These are phyloP conservation scores for Pyracantha coccinea DNA, from an alignment of 331 rosid species.

Conservation along the genomic window DNA sequence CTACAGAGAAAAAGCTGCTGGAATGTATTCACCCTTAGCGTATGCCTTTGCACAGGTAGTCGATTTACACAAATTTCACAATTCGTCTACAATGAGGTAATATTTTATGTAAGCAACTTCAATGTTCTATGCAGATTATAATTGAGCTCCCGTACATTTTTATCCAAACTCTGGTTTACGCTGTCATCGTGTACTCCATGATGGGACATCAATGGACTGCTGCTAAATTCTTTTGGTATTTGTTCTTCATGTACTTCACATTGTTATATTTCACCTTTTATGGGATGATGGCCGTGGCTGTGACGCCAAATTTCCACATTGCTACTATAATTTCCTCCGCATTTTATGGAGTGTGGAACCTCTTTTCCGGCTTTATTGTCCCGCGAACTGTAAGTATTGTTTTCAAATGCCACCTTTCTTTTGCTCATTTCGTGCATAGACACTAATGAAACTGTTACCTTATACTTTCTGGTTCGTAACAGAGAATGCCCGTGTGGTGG, in stretches of 20 bases:
- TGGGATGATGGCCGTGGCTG: slow-evolving; percentile 74
- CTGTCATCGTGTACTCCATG: slow-evolving; percentile 58
- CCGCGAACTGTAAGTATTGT: slow-evolving; percentile 18
- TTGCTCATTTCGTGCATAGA: not conserved
- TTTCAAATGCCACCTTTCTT: not conserved
- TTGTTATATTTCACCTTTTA: slow-evolving; percentile 61
- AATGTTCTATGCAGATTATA: slow-evolving; percentile 5
- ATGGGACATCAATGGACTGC: slow-evolving; percentile 60
- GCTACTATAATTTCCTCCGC: slow-evolving; percentile 41
- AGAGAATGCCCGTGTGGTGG: slow-evolving; percentile 27
- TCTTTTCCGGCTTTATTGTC: slow-evolving; percentile 64
- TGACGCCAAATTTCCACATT: slow-evolving; percentile 61
- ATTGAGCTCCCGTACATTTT: slow-evolving; percentile 67
- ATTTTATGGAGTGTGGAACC: slow-evolving; percentile 55
- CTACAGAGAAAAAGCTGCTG: slow-evolving; percentile 76
- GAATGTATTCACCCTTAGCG: slow-evolving; percentile 77
- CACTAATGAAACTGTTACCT: not conserved
- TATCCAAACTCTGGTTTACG: slow-evolving; percentile 44
- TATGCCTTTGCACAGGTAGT: slow-evolving; percentile 52
- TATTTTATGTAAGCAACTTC: not conserved
- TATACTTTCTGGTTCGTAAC: not conserved
- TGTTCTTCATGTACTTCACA: slow-evolving; percentile 59
- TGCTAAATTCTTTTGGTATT: slow-evolving; percentile 57
- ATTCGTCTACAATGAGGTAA: not conserved
- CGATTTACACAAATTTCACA: not conserved